Conservation (phyloP, 148 eudicot species). For the Fallopia convolvulus region DNA sequence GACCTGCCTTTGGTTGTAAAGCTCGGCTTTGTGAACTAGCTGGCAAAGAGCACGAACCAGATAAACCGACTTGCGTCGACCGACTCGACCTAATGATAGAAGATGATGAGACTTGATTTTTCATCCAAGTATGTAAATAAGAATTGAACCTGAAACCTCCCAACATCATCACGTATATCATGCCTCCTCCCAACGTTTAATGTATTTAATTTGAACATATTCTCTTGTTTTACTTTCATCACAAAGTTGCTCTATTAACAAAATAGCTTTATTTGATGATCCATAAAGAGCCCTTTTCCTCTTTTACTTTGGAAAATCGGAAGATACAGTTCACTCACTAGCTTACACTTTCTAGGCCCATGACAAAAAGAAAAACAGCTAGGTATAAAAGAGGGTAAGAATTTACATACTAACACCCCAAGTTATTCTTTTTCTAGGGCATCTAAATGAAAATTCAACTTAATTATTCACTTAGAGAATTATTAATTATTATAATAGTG, state of each 20-base stretch:
- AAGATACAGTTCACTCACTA: slow-evolving; percentile 4
- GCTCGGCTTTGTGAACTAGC: too few relatives aligned
- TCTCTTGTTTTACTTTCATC: not conserved
- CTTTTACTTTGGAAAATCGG: not conserved
- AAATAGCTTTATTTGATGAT: slow-evolving; percentile 6
- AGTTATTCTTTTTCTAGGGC: not conserved
- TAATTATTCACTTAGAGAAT: not conserved
- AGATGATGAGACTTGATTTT: too few relatives aligned
- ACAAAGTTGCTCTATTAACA: slow-evolving; percentile 3
- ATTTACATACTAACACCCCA: not conserved
- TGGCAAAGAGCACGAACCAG: too few relatives aligned
- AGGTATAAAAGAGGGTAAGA: not conserved
- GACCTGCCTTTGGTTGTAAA: too few relatives aligned
- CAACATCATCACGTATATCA: too few relatives aligned
- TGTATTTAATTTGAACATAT: not conserved
- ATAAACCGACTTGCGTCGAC: too few relatives aligned
- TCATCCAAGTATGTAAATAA: too few relatives aligned
- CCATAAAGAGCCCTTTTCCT: slow-evolving; percentile 6
- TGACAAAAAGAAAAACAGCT: slow-evolving; percentile 3
- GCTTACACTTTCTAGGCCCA: not conserved
- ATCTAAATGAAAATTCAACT: not conserved
- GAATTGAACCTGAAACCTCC: too few relatives aligned
- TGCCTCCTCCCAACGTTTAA: not conserved
- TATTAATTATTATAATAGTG: not conserved
- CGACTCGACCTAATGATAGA: too few relatives aligned